Evolutionary conservation across 73 alveolate genomes (phyloP).

Genomic region (Tetrahymena borealis): DNA sequence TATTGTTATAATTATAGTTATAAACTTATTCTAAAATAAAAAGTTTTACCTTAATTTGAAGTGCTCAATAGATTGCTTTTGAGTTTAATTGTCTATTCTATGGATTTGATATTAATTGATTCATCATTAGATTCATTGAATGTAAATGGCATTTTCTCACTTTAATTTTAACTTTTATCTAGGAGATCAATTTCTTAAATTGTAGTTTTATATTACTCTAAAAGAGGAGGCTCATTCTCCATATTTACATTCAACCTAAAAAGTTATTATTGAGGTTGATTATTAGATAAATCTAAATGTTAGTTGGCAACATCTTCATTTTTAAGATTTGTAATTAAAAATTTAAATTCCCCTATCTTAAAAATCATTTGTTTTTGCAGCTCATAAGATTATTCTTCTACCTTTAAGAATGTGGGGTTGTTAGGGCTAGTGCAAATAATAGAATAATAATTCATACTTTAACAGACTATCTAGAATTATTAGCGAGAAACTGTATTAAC

Average conservation of each 20-base stretch:
- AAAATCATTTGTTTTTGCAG: neutral
- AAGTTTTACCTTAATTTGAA: neutral
- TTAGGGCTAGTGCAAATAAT: neutral
- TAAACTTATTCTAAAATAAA: too few relatives aligned
- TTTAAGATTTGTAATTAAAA: neutral
- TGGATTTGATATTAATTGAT: neutral
- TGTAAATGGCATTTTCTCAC: neutral
- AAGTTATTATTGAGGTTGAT: neutral
- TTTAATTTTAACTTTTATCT: neutral
- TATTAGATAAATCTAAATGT: neutral
- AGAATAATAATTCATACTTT: neutral
- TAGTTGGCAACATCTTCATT: neutral
- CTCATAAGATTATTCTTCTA: neutral
- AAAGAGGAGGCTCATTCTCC: neutral
- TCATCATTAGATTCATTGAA: neutral
- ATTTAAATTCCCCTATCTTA: neutral
- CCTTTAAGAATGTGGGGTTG: neutral
- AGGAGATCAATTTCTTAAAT: neutral
- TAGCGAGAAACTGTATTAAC: neutral
- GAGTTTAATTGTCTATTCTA: neutral
- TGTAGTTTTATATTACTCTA: neutral
- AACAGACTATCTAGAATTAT: neutral
- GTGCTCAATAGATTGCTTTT: too few relatives aligned
- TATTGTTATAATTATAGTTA: too few relatives aligned
- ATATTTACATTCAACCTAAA: neutral